These are phyloP conservation scores for Gaeumannomyces sp. DNA, from an alignment of 2,329 filamentous ascomycete species.

Conservation along the genomic window DNA sequence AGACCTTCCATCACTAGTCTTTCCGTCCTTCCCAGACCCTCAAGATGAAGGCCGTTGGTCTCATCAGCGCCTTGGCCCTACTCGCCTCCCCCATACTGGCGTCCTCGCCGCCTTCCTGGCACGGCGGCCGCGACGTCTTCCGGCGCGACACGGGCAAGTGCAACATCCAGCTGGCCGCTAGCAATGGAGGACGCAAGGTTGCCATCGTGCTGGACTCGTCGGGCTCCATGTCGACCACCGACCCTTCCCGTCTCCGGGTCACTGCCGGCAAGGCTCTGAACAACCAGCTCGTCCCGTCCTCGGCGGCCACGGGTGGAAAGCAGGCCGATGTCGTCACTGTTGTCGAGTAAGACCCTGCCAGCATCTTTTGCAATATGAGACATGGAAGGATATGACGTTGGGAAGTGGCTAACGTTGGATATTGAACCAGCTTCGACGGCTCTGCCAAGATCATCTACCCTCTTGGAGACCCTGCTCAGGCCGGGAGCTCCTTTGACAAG, in stretches of 20 bases:
- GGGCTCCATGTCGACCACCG: slow-evolving; percentile 16
- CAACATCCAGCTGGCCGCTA: slow-evolving; percentile 14
- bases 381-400: background rate
- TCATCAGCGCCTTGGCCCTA: background rate
- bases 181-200: slow-evolving; percentile 15
- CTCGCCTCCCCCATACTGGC: background rate
- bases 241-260: slow-evolving; percentile 15
- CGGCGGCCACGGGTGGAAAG: slow-evolving; percentile 12
- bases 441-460: slow-evolving; percentile 14
- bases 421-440: slow-evolving; percentile 14
- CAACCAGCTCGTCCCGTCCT: slow-evolving; percentile 12
- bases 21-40: background rate
- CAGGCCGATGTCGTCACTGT: slow-evolving; percentile 16
- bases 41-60: background rate
- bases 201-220: slow-evolving; percentile 18
- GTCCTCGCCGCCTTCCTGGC: background rate
- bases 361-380: background rate
- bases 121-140: background rate
- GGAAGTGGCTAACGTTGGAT: background rate
- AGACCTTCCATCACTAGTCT: background rate
- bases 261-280: slow-evolving; percentile 15
- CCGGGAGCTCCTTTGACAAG: slow-evolving; percentile 13
- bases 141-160: slow-evolving; percentile 12
- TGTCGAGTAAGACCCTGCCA: slow-evolving; percentile 13
- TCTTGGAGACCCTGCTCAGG: slow-evolving; percentile 15